A percentile compares a stretch with the other conserved stretches of the same genome.
These are phyloP conservation scores for Fomitopsis pinicola DNA, from an alignment of 1,284 basidiomycete genomes.

Conservation along the genomic window DNA sequence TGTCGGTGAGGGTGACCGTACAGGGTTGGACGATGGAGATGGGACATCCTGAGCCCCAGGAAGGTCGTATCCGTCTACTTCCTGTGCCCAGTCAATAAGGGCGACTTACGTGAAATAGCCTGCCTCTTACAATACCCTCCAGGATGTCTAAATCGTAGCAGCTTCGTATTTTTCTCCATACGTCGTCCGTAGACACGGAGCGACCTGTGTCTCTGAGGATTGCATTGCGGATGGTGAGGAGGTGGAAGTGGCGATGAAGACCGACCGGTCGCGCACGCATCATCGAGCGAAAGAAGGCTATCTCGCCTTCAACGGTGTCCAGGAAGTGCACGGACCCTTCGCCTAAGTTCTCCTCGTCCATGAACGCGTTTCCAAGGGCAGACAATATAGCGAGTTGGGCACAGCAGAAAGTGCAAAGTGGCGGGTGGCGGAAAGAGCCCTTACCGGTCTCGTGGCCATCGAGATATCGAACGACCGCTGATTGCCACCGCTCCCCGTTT, in stretches of 20 bases:
- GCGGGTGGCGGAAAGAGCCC: not conserved
- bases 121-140: slow-evolving; percentile 60
- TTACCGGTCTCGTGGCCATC: not conserved
- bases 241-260: slow-evolving; percentile 75
- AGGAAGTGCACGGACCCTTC: slow-evolving; percentile 34
- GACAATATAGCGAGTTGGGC: not conserved
- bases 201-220: slow-evolving; percentile 69
- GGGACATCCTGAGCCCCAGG: slow-evolving; percentile 42
- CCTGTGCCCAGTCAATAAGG: slow-evolving; percentile 30
- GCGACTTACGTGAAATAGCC: not conserved
- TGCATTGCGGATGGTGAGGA: slow-evolving; percentile 66
- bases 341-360: slow-evolving; percentile 12
- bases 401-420: not conserved
- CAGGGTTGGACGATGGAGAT: slow-evolving; percentile 31
- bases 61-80: slow-evolving; percentile 59
- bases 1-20: slow-evolving; percentile 59
- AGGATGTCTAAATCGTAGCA: slow-evolving; percentile 78
- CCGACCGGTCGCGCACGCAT: slow-evolving; percentile 77
- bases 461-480: not conserved
- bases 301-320: slow-evolving; percentile 72
- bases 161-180: slow-evolving; percentile 71
- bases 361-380: not conserved
- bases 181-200: slow-evolving; percentile 53
- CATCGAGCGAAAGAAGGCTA: slow-evolving; percentile 73
- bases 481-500: not conserved